Evolutionary conservation across 2,329 filamentous ascomycete genomes (phyloP).

Genomic region (Xylariaceae sp.): DNA sequence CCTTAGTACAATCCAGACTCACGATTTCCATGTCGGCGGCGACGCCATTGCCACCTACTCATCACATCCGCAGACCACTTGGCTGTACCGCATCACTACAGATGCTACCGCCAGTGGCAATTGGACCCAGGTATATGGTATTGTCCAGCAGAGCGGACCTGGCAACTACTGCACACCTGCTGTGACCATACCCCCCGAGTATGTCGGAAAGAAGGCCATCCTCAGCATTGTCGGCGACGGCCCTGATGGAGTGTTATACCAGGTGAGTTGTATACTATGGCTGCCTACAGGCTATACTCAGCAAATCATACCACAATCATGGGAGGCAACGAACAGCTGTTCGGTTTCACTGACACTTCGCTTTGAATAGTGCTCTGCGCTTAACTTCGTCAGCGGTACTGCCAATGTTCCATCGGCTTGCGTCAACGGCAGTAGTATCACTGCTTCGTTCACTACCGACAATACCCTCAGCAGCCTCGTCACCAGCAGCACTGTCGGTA

Average conservation of each 20-base stretch:
- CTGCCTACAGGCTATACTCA: not conserved
- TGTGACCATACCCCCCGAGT: conserved; percentile 56
- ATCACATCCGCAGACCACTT: conserved; percentile 59
- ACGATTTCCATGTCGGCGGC: conserved; percentile 63
- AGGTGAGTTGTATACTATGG: conserved; percentile 48
- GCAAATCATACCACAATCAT: not conserved
- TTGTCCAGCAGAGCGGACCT: conserved; percentile 59
- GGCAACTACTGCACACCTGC: conserved; percentile 59
- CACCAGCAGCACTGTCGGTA: conserved; percentile 27
- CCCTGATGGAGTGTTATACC: conserved; percentile 61
- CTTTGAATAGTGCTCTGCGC: conserved; percentile 54
- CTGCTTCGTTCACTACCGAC: conserved; percentile 41
- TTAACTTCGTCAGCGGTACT: conserved; percentile 58
- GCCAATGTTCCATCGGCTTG: conserved; percentile 41
- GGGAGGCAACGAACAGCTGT: too few species aligned
- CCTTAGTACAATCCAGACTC: conserved; percentile 45
- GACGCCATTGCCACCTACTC: conserved; percentile 56
- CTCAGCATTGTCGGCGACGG: conserved; percentile 58
- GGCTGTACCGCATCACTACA: conserved; percentile 63
- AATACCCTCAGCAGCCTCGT: conserved; percentile 40
- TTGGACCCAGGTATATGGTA: conserved; percentile 62
- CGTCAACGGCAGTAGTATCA: conserved; percentile 47
- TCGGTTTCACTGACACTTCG: not conserved
- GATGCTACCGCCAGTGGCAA: conserved; percentile 53
- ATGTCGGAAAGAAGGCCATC: conserved; percentile 60